A percentile compares a stretch with the other conserved stretches of the same genome.
Conservation (phyloP, 2,329 filamentous ascomycete species). For the Penicillium sp. region DNA sequence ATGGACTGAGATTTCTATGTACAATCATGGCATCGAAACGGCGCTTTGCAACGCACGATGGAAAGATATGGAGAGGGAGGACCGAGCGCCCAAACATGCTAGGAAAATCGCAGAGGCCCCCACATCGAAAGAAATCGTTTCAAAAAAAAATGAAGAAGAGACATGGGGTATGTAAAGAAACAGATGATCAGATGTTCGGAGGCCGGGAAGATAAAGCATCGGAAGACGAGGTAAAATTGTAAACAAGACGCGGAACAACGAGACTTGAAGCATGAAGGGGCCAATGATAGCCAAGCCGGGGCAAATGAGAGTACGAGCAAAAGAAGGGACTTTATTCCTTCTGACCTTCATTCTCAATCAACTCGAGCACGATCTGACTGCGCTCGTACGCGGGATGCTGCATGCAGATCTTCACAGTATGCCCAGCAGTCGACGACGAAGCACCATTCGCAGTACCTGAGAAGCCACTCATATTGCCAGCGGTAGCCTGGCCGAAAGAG, state of each 20-base stretch:
- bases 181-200: not conserved
- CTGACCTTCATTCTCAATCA: constrained; percentile 89
- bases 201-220: not conserved
- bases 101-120: not conserved
- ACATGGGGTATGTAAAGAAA: not conserved
- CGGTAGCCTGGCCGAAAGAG: constrained; percentile 48
- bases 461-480: constrained; percentile 34
- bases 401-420: constrained; percentile 93
- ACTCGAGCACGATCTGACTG: constrained; percentile 85
- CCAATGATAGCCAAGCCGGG: not conserved
- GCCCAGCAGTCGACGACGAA: constrained; percentile 47
- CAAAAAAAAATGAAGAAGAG: not conserved
- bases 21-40: constrained; percentile 25
- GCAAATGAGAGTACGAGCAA: not conserved
- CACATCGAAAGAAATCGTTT: not conserved
- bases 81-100: constrained; percentile 6
- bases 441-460: constrained; percentile 46
- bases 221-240: not conserved
- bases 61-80: not conserved
- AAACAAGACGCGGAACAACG: not conserved
- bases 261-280: not conserved
- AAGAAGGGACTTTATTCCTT: constrained; percentile 47
- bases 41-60: constrained; percentile 11
- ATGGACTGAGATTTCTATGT: constrained; percentile 30
- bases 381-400: constrained; percentile 85